These are phyloP conservation scores for Mitragyna speciosa DNA, from an alignment of 257 asterid genomes.

Conservation along the genomic window DNA sequence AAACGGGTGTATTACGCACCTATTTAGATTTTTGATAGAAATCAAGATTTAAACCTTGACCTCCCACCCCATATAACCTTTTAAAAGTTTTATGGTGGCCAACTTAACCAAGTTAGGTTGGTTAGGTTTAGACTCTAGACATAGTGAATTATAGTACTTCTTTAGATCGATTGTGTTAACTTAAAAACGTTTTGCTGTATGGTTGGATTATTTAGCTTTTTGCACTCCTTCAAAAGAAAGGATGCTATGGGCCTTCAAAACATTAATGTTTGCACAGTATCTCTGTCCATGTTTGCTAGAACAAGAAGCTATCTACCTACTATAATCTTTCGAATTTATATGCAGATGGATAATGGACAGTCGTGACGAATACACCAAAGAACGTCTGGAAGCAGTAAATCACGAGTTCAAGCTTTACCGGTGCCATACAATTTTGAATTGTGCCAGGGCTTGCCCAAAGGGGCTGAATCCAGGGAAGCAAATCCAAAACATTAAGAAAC, in stretches of 20 bases:
- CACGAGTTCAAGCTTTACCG: constrained; percentile 89
- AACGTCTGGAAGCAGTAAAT: constrained; percentile 79
- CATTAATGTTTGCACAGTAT: too few species aligned
- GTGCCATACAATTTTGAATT: constrained; percentile 88
- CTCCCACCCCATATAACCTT: too few species aligned
- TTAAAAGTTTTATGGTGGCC: too few species aligned
- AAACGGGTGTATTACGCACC: too few species aligned
- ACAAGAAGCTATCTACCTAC: neutral
- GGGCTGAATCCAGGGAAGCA: constrained; percentile 91
- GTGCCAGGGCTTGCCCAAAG: constrained; percentile 96
- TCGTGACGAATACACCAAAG: constrained; percentile 89
- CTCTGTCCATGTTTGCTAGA: neutral
- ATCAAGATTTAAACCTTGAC: too few species aligned
- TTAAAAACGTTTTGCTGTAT: neutral
- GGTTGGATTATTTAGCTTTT: neutral
- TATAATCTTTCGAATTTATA: constrained; percentile 2
- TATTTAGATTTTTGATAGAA: too few species aligned
- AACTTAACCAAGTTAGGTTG: too few species aligned
- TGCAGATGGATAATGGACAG: constrained; percentile 98
- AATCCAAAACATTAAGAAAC: constrained; percentile 88
- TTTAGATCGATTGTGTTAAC: too few species aligned
- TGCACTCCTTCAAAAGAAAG: neutral
- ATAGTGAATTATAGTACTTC: too few species aligned
- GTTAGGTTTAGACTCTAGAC: too few species aligned
- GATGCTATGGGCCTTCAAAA: neutral